Conservation (phyloP, 257 asterid species). For the Thymus mandschuricus region DNA sequence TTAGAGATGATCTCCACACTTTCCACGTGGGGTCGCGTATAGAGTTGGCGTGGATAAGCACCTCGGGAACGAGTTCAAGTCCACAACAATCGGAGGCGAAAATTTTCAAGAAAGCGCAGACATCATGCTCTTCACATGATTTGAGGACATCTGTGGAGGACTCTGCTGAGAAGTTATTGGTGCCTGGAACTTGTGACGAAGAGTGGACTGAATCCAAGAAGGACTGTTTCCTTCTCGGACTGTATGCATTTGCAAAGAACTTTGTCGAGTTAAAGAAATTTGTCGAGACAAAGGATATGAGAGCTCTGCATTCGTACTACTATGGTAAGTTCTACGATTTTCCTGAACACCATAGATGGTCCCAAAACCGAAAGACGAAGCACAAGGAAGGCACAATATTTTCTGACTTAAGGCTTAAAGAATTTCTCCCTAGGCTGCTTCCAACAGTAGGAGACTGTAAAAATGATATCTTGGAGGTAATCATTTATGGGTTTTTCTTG, state of each 20-base stretch:
- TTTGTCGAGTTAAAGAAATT: conserved; percentile 55
- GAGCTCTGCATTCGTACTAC: conserved; percentile 55
- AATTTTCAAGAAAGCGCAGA: neutral
- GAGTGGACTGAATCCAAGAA: conserved; percentile 60
- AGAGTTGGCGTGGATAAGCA: conserved; percentile 36
- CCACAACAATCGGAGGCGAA: neutral
- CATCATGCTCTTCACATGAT: neutral
- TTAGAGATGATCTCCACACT: conserved; percentile 14
- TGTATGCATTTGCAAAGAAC: conserved; percentile 66
- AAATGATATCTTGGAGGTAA: conserved; percentile 59
- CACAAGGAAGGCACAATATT: conserved; percentile 62
- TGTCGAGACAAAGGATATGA: conserved; percentile 55
- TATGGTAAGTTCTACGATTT: conserved; percentile 66
- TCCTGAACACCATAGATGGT: conserved; percentile 65
- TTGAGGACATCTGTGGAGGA: conserved; percentile 29
- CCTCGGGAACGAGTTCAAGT: neutral
- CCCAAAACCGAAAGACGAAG: conserved; percentile 54
- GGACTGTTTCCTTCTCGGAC: conserved; percentile 58
- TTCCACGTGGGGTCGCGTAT: conserved; percentile 45
- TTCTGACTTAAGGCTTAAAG: conserved; percentile 69
- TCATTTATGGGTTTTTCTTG: neutral
- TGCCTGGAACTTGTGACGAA: conserved; percentile 47
- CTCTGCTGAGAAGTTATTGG: conserved; percentile 29
- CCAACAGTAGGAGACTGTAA: conserved; percentile 47
- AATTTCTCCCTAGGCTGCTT: conserved; percentile 57